Evolutionary conservation across 2,329 filamentous ascomycete genomes (phyloP), one percentile per base, ranked within the genome.

Genomic region (Diaporthe batatas): DNA sequence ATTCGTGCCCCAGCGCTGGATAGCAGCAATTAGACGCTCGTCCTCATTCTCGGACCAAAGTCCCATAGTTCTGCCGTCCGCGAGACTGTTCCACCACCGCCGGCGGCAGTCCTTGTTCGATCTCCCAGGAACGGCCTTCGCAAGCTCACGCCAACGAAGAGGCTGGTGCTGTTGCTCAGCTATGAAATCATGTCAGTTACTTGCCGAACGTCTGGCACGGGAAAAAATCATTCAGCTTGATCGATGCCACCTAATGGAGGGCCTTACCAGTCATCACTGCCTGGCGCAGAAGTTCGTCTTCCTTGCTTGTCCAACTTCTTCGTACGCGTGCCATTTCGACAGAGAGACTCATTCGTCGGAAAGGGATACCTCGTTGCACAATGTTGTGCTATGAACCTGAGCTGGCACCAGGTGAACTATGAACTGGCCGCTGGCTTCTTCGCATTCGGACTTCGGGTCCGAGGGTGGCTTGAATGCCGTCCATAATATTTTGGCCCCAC

Each of bases 91-190:
- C 64, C 77, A 76, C 77, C 77, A 79, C 8, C 77, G 73, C 59
- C 77, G 76, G 6, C 77, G 75, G 51, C 77, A 79, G 72, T 78
- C 76, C 58, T 79, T 79, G 73, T 79, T 79, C 44, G 77, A 78
- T 16, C 77, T 73, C 6, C 76, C 75, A 0, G 77, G 76, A 32
- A 79, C 53, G 10, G n/a, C 29, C 36, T 69, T 69, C 32, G 67
- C 67, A 29, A 69, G 51, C 42, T 69, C 67, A 2, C 67, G 51
- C 67, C 67, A 69, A 39, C 42, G 67, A 29, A 69, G 51, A 29
- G 67, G 67, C 34, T 49, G 67, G 10, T 44, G 36, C 12, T 69
- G 39, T 47, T 53, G 29, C 21, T 54, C 64, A 68, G 64, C 49
- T 68, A 14, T 8, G n/a, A 25, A 6, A 29, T n/a, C 34, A 68